phyloP scores from a whole-genome alignment of 23 red algal genomes.

The Chondrus crispus region DNA sequence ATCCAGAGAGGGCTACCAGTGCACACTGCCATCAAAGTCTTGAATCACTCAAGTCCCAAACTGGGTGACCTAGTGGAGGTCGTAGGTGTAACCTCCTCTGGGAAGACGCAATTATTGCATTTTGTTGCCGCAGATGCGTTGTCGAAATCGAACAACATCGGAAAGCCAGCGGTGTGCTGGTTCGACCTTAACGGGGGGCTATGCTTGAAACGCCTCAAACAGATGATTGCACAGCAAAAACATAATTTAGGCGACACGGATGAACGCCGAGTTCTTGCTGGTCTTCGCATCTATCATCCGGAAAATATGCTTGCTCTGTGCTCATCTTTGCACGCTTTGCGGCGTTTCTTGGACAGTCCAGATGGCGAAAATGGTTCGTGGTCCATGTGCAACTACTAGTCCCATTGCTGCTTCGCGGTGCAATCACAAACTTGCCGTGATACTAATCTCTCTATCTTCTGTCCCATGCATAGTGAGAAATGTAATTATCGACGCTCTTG shows the following conservation, averaged over 20 bases:
- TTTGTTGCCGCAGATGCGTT: constrained; percentile 36
- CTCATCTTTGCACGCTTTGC: not conserved
- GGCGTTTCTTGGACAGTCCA: not conserved
- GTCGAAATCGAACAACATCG: not conserved
- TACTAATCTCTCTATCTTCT: no score
- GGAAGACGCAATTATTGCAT: constrained; percentile 51
- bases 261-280: not conserved
- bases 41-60: no score
- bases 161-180: not conserved
- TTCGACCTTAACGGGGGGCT: constrained; percentile 55
- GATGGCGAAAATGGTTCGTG: constrained; percentile 16
- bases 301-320: constrained; percentile 10
- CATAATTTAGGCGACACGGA: not conserved
- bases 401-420: no score
- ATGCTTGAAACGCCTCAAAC: not conserved
- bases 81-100: not conserved
- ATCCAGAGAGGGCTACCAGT: no score
- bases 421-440: no score
- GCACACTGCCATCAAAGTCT: no score
- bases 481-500: constrained; percentile 49
- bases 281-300: constrained; percentile 8
- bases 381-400: no score
- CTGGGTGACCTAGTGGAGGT: constrained; percentile 45
- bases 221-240: not conserved
- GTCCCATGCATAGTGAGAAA: constrained; percentile 1